Evolutionary conservation across 768 basidiomycete genomes (phyloP).

Genomic region (Phaeotremella skinneri): DNA sequence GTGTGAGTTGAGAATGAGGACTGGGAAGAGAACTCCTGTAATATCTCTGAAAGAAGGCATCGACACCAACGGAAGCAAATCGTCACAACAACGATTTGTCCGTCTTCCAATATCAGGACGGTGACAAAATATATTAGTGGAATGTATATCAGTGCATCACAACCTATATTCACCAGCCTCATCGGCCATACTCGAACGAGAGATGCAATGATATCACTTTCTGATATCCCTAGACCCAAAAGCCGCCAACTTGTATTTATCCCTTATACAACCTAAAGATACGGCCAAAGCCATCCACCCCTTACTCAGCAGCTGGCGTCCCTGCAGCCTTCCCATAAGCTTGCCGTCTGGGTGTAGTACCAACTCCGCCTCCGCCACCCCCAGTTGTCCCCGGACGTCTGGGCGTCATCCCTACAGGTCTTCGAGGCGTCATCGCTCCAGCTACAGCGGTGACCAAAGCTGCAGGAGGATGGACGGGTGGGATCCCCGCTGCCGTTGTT

Average conservation of each 20-base stretch:
- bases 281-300: too few species aligned
- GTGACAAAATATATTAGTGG: too few species aligned
- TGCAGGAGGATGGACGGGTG: conserved; percentile 11
- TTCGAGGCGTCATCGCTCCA: not conserved
- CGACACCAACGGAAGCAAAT: not conserved
- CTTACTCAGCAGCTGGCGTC: conserved; percentile 3
- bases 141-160: too few species aligned
- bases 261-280: too few species aligned
- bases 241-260: too few species aligned
- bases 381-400: not conserved
- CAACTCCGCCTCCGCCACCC: not conserved
- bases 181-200: too few species aligned
- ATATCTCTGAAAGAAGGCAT: not conserved
- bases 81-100: not conserved
- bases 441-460: not conserved
- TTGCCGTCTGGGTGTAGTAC: not conserved
- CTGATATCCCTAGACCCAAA: too few species aligned
- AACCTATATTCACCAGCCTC: too few species aligned
- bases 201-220: too few species aligned
- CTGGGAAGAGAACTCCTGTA: too few species aligned
- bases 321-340: not conserved
- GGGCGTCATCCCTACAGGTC: conserved; percentile 4
- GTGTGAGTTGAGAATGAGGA: too few species aligned
- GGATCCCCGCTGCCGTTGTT: conserved; percentile 27
- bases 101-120: not conserved